Conservation (phyloP, 2,329 filamentous ascomycete genomes). For the Paraphoma chrysanthemicola region DNA sequence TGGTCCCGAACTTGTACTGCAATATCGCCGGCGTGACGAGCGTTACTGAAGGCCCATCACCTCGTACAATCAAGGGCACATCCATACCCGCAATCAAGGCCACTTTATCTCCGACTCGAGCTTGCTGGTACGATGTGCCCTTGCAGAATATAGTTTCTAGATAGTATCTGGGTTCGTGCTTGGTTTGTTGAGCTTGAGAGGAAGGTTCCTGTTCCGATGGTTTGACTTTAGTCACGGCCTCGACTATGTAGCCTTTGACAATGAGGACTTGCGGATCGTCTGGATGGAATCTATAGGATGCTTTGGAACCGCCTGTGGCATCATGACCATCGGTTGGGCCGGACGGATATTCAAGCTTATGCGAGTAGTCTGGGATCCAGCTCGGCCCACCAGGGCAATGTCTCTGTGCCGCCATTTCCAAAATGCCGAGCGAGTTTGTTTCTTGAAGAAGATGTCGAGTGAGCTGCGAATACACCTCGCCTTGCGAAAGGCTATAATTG, state of each 20-base stretch:
- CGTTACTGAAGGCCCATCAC: neutral
- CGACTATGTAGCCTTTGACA: neutral
- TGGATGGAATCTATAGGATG: neutral
- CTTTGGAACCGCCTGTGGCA: neutral
- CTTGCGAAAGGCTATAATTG: neutral
- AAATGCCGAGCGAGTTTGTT: neutral
- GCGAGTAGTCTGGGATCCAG: conserved; percentile 4
- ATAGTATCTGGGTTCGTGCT: neutral
- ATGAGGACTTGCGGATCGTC: neutral
- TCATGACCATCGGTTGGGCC: neutral
- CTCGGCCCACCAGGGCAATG: neutral
- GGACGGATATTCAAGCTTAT: neutral
- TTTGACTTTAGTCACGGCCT: neutral
- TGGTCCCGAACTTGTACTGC: neutral
- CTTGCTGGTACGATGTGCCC: neutral
- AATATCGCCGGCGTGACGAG: neutral
- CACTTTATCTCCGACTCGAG: neutral
- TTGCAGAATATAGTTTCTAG: neutral
- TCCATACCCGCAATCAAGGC: neutral
- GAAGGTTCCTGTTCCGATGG: neutral
- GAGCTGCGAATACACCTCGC: neutral
- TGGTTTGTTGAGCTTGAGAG: neutral
- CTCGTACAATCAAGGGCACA: neutral
- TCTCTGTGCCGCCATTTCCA: neutral
- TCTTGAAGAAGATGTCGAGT: neutral